Conservation (phyloP, 805 yeast species). For the Wickerhamiella domercqiae region DNA sequence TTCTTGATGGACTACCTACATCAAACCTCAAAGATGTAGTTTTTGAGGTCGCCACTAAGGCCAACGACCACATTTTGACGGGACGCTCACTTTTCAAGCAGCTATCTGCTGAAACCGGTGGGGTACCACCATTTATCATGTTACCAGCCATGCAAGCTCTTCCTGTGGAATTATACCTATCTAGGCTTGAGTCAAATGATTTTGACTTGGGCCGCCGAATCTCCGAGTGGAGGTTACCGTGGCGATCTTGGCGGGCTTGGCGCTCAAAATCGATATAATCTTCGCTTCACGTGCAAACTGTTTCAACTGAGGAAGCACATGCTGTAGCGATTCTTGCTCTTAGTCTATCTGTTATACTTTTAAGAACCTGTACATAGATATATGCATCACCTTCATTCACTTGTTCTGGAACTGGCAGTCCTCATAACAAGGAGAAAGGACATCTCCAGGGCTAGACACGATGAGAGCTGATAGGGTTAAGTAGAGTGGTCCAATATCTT, state of each 20-base stretch:
- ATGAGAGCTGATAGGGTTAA: no score
- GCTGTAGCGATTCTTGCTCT: neutral
- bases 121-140: constrained; percentile 39
- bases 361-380: no score
- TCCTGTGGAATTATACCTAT: constrained; percentile 49
- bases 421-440: no score
- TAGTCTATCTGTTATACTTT: neutral
- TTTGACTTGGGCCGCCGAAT: constrained; percentile 42
- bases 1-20: constrained; percentile 28
- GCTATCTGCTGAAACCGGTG: constrained; percentile 28
- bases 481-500: neutral
- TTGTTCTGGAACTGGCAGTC: no score
- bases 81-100: constrained; percentile 41
- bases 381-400: no score
- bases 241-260: constrained; percentile 39
- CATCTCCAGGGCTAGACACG: no score
- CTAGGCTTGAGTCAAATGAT: constrained; percentile 42
- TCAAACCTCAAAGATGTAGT: constrained; percentile 32
- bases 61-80: constrained; percentile 65
- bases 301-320: no score
- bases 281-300: no score
- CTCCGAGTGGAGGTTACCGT: constrained; percentile 53
- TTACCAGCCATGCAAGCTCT: constrained; percentile 54
- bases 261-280: constrained; percentile 26
- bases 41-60: constrained; percentile 54